Conservation (phyloP, 805 yeast genomes). For the Kodamaea jinghongensis region DNA sequence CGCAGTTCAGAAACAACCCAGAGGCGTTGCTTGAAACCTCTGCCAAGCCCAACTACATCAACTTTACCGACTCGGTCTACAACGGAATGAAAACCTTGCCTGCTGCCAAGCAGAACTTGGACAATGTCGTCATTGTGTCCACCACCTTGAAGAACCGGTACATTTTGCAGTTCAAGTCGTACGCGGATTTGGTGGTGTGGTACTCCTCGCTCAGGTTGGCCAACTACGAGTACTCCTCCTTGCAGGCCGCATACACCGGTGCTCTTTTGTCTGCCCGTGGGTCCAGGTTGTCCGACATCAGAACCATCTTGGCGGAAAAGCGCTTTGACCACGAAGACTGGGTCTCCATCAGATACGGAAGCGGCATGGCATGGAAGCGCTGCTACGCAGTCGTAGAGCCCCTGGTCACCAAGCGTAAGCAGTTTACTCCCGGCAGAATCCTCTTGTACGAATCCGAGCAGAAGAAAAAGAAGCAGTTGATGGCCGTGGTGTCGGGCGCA, state of each 20-base stretch:
- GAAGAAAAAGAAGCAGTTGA: constrained; percentile 62
- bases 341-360: constrained; percentile 92
- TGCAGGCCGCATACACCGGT: constrained; percentile 96
- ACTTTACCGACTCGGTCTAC: constrained; percentile 86
- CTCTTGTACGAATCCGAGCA: constrained; percentile 82
- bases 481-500: constrained; percentile 77
- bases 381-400: constrained; percentile 90
- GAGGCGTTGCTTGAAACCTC: constrained; percentile 55
- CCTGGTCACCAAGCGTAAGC: constrained; percentile 48
- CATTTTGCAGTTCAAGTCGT: constrained; percentile 71
- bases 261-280: constrained; percentile 93
- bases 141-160: constrained; percentile 90
- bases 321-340: constrained; percentile 89
- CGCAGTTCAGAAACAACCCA: constrained; percentile 51
- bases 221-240: constrained; percentile 71
- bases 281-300: constrained; percentile 78
- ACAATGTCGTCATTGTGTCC: constrained; percentile 81
- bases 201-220: constrained; percentile 78
- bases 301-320: constrained; percentile 79
- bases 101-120: constrained; percentile 58
- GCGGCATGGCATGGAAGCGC: constrained; percentile 97
- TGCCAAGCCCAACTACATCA: constrained; percentile 80
- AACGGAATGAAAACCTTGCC: constrained; percentile 69
- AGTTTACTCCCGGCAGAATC: constrained; percentile 59
- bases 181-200: constrained; percentile 70